phyloP scores from a whole-genome alignment of 2,329 filamentous ascomycete species.

The Monilinia vaccinii-corymbosi region DNA sequence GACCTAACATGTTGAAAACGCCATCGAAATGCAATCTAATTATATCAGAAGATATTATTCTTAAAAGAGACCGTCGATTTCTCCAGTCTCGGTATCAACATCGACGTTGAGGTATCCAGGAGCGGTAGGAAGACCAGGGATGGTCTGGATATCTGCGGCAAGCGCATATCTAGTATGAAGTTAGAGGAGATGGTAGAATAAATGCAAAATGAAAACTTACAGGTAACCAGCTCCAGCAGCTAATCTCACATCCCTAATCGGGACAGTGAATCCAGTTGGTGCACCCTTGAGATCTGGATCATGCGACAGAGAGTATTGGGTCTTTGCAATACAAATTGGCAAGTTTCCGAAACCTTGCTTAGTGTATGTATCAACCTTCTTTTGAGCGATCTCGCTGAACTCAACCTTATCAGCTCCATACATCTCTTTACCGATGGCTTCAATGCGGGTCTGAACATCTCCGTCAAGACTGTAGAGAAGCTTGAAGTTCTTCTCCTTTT shows the following conservation, averaged over 20 bases:
- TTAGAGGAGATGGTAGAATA: conserved; percentile 29
- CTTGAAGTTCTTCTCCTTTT: conserved; percentile 79
- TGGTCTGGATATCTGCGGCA: conserved; percentile 96
- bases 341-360: conserved; percentile 86
- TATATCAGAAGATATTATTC: background rate
- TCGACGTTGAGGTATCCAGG: conserved; percentile 95
- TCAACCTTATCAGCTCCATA: conserved; percentile 86
- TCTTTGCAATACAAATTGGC: conserved; percentile 96
- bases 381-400: conserved; percentile 87
- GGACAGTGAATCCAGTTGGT: conserved; percentile 86
- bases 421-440: conserved; percentile 84
- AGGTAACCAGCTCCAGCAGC: conserved; percentile 90
- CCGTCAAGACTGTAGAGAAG: conserved; percentile 77
- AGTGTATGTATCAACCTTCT: conserved; percentile 93
- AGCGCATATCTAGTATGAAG: conserved; percentile 61
- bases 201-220: conserved; percentile 39
- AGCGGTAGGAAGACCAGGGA: conserved; percentile 88
- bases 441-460: conserved; percentile 79
- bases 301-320: conserved; percentile 92
- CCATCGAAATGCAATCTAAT: conserved; percentile 2
- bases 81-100: conserved; percentile 70
- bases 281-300: conserved; percentile 92
- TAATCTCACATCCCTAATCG: conserved; percentile 87
- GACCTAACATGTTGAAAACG: conserved; percentile 9
- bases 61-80: conserved; percentile 86